Evolutionary conservation across 148 eudicot genomes (phyloP).

Genomic region (Pouteria glomerata): DNA sequence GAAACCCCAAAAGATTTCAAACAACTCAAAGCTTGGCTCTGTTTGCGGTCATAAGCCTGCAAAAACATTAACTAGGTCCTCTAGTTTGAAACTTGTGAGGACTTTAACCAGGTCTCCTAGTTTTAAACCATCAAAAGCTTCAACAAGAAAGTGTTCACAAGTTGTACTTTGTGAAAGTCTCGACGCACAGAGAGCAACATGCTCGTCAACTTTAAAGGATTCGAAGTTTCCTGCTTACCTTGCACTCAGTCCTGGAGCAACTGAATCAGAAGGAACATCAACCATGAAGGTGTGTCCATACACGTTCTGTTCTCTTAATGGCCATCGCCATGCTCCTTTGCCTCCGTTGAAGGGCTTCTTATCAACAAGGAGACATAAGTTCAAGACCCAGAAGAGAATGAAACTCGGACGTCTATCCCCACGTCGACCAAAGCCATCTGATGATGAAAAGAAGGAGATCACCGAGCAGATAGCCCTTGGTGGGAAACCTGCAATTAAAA

Average conservation of each 20-base stretch:
- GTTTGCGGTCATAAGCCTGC: conserved; percentile 28
- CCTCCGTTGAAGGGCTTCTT: conserved; percentile 69
- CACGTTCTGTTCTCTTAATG: conserved; percentile 79
- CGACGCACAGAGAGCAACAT: conserved; percentile 52
- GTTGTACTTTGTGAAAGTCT: conserved; percentile 34
- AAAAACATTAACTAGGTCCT: conserved; percentile 28
- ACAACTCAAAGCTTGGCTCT: conserved; percentile 18
- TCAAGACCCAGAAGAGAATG: conserved; percentile 46
- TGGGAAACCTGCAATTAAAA: conserved; percentile 15
- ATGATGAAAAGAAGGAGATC: conserved; percentile 9
- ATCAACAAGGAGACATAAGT: conserved; percentile 42
- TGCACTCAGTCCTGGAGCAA: conserved; percentile 53
- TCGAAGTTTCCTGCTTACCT: conserved; percentile 65
- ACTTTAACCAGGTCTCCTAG: conserved; percentile 24
- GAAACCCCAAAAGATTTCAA: conserved; percentile 21
- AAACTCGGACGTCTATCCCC: conserved; percentile 42
- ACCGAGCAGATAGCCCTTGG: not conserved
- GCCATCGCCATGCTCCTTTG: conserved; percentile 51
- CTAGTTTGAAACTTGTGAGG: conserved; percentile 48
- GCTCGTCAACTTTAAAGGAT: conserved; percentile 84
- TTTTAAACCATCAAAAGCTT: conserved; percentile 54
- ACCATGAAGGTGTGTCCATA: conserved; percentile 70
- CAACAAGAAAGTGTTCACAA: conserved; percentile 33
- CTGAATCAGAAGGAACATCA: conserved; percentile 69
- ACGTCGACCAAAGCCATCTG: conserved; percentile 24